Conservation (phyloP, 179 eudicot genomes). For the Silene coronaria region DNA sequence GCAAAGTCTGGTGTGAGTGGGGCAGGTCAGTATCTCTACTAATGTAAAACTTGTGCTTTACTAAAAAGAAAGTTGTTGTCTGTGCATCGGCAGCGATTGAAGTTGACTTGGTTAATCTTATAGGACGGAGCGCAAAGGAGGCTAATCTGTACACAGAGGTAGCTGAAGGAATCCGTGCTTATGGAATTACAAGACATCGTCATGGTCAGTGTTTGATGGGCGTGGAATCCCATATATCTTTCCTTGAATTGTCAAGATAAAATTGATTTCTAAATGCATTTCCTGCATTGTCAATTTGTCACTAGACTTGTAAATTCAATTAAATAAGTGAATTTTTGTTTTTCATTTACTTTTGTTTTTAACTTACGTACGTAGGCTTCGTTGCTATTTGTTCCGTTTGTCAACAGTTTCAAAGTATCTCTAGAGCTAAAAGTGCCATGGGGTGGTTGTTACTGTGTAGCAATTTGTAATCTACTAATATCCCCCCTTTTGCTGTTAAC, state of each 20-base stretch:
- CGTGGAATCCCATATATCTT: not conserved
- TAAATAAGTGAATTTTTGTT: not conserved
- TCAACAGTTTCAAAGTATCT: not conserved
- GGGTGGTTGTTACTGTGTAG: not conserved
- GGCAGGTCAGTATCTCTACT: slow-evolving; percentile 54
- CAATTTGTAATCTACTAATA: slow-evolving; percentile 1
- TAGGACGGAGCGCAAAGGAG: slow-evolving; percentile 95
- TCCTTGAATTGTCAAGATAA: not conserved
- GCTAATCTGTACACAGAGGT: slow-evolving; percentile 90
- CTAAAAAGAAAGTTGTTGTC: not conserved
- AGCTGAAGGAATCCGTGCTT: slow-evolving; percentile 89
- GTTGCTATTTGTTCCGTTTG: not conserved
- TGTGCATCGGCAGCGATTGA: not conserved
- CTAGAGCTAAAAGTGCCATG: not conserved
- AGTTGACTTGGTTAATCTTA: slow-evolving; percentile 15
- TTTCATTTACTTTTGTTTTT: not conserved
- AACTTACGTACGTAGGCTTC: not conserved
- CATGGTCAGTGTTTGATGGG: slow-evolving; percentile 57
- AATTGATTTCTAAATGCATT: not conserved
- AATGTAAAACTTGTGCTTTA: not conserved
- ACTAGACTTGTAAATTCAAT: not conserved
- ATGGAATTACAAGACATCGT: slow-evolving; percentile 87
- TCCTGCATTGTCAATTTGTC: slow-evolving; percentile 1
- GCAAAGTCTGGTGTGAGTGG: slow-evolving; percentile 97
- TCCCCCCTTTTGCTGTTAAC: slow-evolving; percentile 22